Conservation (phyloP, 208 protist species). For the Wallacemonas sp. region DNA sequence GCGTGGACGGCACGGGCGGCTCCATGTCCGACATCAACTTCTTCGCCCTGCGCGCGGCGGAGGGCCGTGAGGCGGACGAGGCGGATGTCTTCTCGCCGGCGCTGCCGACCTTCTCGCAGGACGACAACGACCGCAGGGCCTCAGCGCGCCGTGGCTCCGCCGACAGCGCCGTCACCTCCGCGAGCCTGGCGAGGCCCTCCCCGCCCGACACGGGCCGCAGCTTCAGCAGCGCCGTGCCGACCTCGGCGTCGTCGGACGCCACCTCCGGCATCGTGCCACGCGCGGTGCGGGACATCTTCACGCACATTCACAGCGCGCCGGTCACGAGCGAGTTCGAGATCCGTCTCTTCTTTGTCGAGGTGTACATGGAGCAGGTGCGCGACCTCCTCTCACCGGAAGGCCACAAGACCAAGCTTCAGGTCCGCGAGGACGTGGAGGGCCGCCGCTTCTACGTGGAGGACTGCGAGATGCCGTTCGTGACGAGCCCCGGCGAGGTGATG, state of each 20-base stretch:
- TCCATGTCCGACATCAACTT: constrained; percentile 1
- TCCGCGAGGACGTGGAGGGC: constrained; percentile 72
- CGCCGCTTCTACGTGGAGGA: constrained; percentile 90
- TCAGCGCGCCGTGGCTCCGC: constrained; percentile 2
- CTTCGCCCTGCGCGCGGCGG: constrained; percentile 6
- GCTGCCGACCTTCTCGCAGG: constrained; percentile 6
- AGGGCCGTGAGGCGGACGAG: constrained; percentile 1
- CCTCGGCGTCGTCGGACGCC: constrained; percentile 11
- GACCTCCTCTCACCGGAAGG: constrained; percentile 88
- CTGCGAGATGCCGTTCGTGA: constrained; percentile 84
- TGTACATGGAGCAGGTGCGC: constrained; percentile 97
- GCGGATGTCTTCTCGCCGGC: constrained; percentile 1
- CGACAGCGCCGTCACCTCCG: neutral
- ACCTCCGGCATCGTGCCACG: constrained; percentile 92
- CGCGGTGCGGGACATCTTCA: constrained; percentile 92
- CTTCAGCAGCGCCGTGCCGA: neutral
- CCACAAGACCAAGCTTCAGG: constrained; percentile 30
- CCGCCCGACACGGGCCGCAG: neutral
- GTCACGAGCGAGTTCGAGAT: constrained; percentile 92
- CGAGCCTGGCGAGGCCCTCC: neutral
- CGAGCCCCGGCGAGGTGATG: constrained; percentile 83
- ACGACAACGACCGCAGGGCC: neutral
- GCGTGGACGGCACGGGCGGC: neutral
- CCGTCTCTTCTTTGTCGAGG: constrained; percentile 95
- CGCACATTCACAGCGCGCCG: constrained; percentile 64